Conservation (phyloP, 139 green algal genomes). For the Haematococcus lacustris region DNA sequence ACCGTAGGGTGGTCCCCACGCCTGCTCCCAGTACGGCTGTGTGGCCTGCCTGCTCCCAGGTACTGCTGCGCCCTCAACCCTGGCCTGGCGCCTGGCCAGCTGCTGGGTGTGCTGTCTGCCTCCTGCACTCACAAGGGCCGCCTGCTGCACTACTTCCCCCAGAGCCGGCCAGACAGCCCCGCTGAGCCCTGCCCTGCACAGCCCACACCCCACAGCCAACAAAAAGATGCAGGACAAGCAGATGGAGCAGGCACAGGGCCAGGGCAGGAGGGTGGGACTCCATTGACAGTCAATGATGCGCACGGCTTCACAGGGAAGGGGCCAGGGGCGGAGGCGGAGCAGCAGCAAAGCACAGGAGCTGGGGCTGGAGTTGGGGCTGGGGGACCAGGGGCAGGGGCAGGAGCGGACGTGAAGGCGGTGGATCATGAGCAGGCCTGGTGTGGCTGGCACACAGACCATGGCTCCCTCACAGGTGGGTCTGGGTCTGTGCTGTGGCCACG, state of each 20-base stretch:
- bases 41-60: not conserved
- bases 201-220: no score
- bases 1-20: not conserved
- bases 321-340: not conserved
- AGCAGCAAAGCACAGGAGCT: no score
- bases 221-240: not conserved
- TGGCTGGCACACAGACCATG: conserved; percentile 71
- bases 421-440: conserved; percentile 48
- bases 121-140: conserved; percentile 56
- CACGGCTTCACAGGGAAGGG: not conserved
- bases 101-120: no score
- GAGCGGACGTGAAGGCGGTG: conserved; percentile 1
- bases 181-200: no score
- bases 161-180: no score
- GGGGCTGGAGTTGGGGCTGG: not conserved
- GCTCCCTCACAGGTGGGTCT: conserved; percentile 53
- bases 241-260: not conserved
- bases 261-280: not conserved
- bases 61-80: not conserved
- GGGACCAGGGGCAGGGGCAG: not conserved
- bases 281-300: no score
- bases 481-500: no score
- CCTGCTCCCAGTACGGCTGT: not conserved
- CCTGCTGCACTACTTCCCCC: conserved; percentile 74
- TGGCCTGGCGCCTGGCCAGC: not conserved